phyloP scores from a whole-genome alignment of 2,329 filamentous ascomycete genomes.

The Biscogniauxia sp. region DNA sequence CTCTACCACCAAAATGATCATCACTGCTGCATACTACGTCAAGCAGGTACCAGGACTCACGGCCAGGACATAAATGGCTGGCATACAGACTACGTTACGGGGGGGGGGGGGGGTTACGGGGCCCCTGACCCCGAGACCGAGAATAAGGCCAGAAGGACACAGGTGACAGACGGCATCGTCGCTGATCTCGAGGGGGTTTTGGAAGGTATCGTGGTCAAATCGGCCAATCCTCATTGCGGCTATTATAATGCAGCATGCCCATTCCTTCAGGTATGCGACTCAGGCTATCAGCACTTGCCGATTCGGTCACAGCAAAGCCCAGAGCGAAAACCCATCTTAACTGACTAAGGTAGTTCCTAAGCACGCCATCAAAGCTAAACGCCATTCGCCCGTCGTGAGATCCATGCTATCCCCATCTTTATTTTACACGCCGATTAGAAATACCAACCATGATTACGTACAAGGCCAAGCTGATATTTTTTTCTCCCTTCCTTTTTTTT shows the following conservation, averaged over 20 bases:
- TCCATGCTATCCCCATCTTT: conserved; percentile 11
- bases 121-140: background rate
- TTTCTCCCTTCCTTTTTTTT: background rate
- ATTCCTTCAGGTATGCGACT: background rate
- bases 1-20: background rate
- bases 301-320: background rate
- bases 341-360: conserved; percentile 22
- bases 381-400: conserved; percentile 16
- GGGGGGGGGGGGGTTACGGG: background rate
- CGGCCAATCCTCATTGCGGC: background rate
- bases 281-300: background rate
- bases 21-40: background rate
- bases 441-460: background rate
- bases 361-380: conserved; percentile 35
- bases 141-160: too few species aligned
- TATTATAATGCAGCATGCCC: background rate
- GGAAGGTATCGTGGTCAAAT: background rate
- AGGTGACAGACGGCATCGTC: background rate
- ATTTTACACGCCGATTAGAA: conserved; percentile 4
- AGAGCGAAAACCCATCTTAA: conserved; percentile 1
- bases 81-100: background rate
- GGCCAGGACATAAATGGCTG: background rate
- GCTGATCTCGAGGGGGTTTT: background rate
- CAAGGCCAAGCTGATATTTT: conserved; percentile 4
- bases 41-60: background rate